Evolutionary conservation across 805 yeast species (phyloP), one percentile per base, ranked within the genome.

Genomic region (Zygotorulaspora chibaensis): DNA sequence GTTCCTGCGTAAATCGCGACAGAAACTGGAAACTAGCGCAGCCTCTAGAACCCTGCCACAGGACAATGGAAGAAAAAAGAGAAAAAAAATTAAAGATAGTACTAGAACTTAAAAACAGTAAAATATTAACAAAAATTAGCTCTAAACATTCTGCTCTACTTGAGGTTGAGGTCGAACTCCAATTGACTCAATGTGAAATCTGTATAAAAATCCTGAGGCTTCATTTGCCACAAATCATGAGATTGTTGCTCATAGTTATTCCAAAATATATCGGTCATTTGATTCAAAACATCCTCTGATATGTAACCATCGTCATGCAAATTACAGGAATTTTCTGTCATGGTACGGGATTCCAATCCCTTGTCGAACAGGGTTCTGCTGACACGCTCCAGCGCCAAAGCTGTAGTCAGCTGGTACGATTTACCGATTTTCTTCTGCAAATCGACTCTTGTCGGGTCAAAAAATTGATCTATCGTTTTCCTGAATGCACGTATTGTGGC

Each of bases 341-440:
- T 42, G 6, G 46, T 43, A 38, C 65, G 48, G 9, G 58, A 52
- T 13, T 48, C 48, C 9, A 51, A 35, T 12, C 56, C 63, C 36
- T 51, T 56, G 12, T 48, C 44, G 26, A 61, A 58, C 8, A 61
- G 46, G 3, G 46, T 48, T 33, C 58, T 52, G 28, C 59, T 58
- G 6, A 57, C 52, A 12, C 53, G 46, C 42, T 61, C 61, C 8
- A 61, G 35, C 2, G 58, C 62, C 13, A 58, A 30, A 3, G 57
- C 40, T 9, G 60, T 43, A 12, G 47, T 46, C 17, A 58, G 38
- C 3, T 49, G 52, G 26, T 51, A 55, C 15, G 59, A 58, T 2
- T 50, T 45, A 9, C 48, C 35, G 11, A 55, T 44, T 4, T 48
- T 33, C 11, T 43, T 34, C n/a, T 47, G 47, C 16, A 57, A 27